phyloP scores from a whole-genome alignment of 2,329 filamentous ascomycete genomes.

The Aspergillus sp. region DNA sequence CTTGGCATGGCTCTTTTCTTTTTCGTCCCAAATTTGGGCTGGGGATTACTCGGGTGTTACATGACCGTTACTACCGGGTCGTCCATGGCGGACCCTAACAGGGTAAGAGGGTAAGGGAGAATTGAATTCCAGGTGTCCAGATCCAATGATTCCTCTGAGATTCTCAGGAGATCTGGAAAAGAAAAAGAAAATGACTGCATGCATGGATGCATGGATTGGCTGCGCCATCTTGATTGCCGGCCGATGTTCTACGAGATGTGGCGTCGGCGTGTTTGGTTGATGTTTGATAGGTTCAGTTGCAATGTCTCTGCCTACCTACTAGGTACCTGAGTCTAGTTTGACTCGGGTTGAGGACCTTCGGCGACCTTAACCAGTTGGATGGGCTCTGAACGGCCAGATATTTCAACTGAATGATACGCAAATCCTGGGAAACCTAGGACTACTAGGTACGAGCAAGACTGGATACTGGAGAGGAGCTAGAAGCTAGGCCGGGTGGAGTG shows the following conservation, averaged over 20 bases:
- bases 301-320: not conserved
- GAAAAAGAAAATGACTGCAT: not conserved
- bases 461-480: not conserved
- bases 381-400: too few species aligned
- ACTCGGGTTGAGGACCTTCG: too few species aligned
- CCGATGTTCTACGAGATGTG: not conserved
- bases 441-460: too few species aligned
- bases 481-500: conserved; percentile 8
- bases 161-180: too few species aligned
- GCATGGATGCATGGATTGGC: not conserved
- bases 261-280: conserved; percentile 2
- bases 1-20: not conserved
- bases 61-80: not conserved
- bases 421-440: too few species aligned
- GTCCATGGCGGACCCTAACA: not conserved
- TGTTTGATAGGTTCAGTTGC: conserved; percentile 3
- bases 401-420: too few species aligned
- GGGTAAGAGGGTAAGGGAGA: too few species aligned
- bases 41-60: not conserved
- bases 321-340: too few species aligned
- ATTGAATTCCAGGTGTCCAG: not conserved
- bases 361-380: too few species aligned
- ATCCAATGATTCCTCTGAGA: not conserved
- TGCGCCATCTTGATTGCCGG: not conserved
- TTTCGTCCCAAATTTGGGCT: not conserved